Evolutionary conservation across 2,329 filamentous ascomycete species (phyloP).

Genomic region (Ceratocystis alfenasii): DNA sequence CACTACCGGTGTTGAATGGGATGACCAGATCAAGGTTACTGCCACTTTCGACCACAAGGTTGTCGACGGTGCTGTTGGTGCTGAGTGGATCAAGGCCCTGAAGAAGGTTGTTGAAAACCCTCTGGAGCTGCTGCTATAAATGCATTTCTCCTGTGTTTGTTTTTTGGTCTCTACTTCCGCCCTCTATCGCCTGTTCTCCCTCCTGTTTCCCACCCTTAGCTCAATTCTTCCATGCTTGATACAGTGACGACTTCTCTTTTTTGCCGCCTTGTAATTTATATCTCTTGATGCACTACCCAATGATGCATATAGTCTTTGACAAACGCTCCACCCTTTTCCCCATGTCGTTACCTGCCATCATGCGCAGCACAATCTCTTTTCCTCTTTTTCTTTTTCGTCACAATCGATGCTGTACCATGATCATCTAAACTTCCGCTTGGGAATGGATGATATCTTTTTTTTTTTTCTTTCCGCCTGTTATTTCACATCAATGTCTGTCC

Average conservation of each 20-base stretch:
- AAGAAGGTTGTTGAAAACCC: constrained; percentile 98
- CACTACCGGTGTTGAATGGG: constrained; percentile 65
- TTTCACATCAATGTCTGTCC: constrained; percentile 1
- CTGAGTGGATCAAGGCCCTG: constrained; percentile 90
- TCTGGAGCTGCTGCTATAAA: constrained; percentile 79
- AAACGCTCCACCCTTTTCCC: too few species aligned
- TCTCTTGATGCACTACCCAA: constrained; percentile 6
- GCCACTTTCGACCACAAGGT: constrained; percentile 99
- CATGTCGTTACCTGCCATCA: background rate
- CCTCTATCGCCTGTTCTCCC: background rate
- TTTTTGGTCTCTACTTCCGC: background rate
- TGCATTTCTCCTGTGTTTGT: constrained; percentile 1
- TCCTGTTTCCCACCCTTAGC: constrained; percentile 3
- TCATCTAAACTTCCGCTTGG: background rate
- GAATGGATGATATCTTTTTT: background rate
- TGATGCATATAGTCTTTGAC: constrained; percentile 9
- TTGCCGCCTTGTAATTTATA: constrained; percentile 19
- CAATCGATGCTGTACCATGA: background rate
- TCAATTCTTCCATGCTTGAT: constrained; percentile 12
- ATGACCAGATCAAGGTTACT: constrained; percentile 92
- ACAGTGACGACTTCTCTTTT: constrained; percentile 19
- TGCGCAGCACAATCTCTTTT: background rate
- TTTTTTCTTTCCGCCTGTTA: background rate
- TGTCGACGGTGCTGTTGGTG: constrained; percentile 88
- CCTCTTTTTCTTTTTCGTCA: background rate